A percentile compares a stretch with the other conserved stretches of the same genome.
Evolutionary conservation across 345 rosid species (phyloP).

Genomic region (Brassica incana): DNA sequence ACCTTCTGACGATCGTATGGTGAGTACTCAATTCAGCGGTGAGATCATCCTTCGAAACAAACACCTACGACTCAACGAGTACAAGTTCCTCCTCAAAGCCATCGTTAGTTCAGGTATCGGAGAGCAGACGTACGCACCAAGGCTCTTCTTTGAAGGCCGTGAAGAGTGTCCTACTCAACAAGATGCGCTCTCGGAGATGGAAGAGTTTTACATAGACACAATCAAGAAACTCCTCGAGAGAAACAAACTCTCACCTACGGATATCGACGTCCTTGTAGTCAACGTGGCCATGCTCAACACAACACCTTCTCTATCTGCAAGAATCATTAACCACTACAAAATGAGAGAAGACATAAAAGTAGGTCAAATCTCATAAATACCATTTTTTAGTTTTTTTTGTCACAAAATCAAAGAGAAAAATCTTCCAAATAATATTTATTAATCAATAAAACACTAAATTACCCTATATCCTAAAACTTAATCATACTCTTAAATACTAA

Average conservation of each 20-base stretch:
- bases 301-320: constrained; percentile 58
- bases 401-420: neutral
- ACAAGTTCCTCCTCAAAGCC: constrained; percentile 58
- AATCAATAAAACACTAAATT: neutral
- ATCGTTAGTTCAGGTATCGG: constrained; percentile 73
- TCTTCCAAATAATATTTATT: neutral
- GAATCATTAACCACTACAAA: constrained; percentile 64
- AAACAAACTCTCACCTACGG: constrained; percentile 49
- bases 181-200: constrained; percentile 52
- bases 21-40: constrained; percentile 49
- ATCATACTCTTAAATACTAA: neutral
- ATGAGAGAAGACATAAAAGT: constrained; percentile 61
- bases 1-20: constrained; percentile 50
- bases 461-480: neutral
- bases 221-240: constrained; percentile 52
- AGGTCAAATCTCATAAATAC: neutral
- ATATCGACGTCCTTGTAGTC: constrained; percentile 63
- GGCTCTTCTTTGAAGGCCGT: constrained; percentile 47
- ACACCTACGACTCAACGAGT: constrained; percentile 55
- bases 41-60: constrained; percentile 48
- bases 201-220: constrained; percentile 52
- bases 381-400: neutral
- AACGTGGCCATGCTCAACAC: constrained; percentile 58
- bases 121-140: constrained; percentile 65
- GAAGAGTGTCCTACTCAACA: constrained; percentile 47